Percentiles rank a stretch among this genome's conserved stretches.
Evolutionary conservation across 2,329 filamentous ascomycete genomes (phyloP).

Genomic region (Tolypocladium guangdongense): DNA sequence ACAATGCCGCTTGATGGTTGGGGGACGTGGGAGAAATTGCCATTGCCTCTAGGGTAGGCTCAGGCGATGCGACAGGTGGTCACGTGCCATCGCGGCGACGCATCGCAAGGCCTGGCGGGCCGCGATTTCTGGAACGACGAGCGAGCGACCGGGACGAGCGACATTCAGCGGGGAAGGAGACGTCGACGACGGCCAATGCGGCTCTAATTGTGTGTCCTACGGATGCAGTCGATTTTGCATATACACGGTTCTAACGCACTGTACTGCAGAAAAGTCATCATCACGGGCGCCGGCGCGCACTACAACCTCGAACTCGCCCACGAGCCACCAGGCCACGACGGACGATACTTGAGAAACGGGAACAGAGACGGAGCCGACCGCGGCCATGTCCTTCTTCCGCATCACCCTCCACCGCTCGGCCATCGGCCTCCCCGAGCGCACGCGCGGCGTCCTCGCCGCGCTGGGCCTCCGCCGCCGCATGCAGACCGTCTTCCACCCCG

Average conservation of each 20-base stretch:
- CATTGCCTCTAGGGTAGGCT: neutral
- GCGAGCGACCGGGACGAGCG: neutral
- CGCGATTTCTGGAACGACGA: neutral
- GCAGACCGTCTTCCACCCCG: constrained; percentile 82
- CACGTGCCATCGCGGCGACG: neutral
- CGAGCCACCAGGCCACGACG: too few species aligned
- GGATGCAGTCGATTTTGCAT: neutral
- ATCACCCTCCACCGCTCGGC: constrained; percentile 83
- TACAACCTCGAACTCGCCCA: neutral
- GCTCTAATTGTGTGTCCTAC: neutral
- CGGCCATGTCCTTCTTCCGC: constrained; percentile 68
- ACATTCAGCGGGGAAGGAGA: neutral
- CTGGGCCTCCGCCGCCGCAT: constrained; percentile 77
- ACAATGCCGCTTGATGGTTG: neutral
- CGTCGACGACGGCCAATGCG: neutral
- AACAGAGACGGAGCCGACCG: constrained; percentile 1
- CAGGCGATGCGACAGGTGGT: neutral
- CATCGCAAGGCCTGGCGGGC: neutral
- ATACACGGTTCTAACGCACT: neutral
- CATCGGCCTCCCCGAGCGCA: constrained; percentile 76
- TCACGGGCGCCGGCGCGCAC: neutral
- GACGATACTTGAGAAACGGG: neutral
- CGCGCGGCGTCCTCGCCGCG: constrained; percentile 68
- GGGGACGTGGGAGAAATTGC: too few species aligned
- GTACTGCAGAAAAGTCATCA: neutral